These are phyloP conservation scores for Phialocephala sp. DNA, from an alignment of 2,329 filamentous ascomycete species.

Conservation along the genomic window DNA sequence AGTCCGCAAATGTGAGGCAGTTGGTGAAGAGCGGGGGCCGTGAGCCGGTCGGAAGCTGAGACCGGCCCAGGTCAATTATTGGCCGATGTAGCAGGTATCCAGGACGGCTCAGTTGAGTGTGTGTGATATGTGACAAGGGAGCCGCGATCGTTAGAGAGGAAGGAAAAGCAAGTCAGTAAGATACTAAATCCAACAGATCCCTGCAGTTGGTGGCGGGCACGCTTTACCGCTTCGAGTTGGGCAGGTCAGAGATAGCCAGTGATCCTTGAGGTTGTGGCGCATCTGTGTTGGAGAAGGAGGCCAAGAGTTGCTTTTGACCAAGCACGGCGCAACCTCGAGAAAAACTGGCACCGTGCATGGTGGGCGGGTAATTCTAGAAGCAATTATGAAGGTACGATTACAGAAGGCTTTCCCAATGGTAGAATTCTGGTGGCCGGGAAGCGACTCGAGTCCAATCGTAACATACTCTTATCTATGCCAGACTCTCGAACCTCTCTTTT, in stretches of 20 bases:
- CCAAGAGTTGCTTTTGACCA: background rate
- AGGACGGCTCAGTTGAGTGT: background rate
- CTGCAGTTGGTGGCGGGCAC: conserved; percentile 1
- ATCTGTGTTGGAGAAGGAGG: background rate
- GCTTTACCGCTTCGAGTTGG: background rate
- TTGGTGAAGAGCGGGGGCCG: background rate
- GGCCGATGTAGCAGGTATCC: background rate
- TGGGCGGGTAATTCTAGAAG: background rate
- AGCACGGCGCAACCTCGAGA: background rate
- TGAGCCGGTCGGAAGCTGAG: background rate
- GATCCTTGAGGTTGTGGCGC: background rate
- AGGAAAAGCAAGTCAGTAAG: background rate
- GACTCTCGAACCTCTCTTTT: conserved; percentile 66
- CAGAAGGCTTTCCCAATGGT: background rate
- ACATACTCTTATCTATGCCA: conserved; percentile 46
- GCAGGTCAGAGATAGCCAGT: background rate
- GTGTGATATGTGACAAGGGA: conserved; percentile 6
- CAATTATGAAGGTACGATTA: background rate
- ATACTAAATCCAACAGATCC: background rate
- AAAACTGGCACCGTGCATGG: too few relatives aligned
- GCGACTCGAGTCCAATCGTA: background rate
- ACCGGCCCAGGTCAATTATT: background rate
- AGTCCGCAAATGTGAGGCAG: conserved; percentile 14
- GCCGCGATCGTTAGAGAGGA: background rate
- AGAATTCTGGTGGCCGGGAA: conserved; percentile 2